Evolutionary conservation across 176 grass and related monocot genomes (phyloP), one percentile per base, ranked within the genome.

Genomic region (Elaeis guineensis): DNA sequence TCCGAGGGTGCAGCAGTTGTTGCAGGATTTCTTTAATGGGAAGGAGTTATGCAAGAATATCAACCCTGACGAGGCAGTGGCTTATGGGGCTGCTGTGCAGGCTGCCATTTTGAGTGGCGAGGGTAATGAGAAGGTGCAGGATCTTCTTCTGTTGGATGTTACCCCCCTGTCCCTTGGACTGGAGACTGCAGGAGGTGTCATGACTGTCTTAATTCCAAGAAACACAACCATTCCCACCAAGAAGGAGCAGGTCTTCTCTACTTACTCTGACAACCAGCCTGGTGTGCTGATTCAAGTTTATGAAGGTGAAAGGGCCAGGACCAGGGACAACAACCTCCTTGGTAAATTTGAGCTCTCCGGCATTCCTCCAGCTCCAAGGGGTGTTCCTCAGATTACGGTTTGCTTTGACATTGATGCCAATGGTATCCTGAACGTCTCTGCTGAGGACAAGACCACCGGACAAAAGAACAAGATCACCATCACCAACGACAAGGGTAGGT

Each of bases 391-490:
- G 55, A 90, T 86, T 58, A 90, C 78, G 0, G 79, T 90, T 7
- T 82, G 78, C 71, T 90, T 90, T 1, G 87, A 90, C 63, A 90
- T 90, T 0, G 87, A 90, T 2, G 75, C 78, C 1, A 90, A 90
- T 2, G 82, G 78, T 6, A 90, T 85, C 61, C 54, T 82, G 66
- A 90, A 90, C 0, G 78, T 85, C 16, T 85, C 87, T 2, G 86
- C 81, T 0, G 79, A 86, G 63, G 87, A 90, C 66, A 90, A 90
- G 67, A 90, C 82, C 21, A 82, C 87, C 2, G 87, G 87, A 1
- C 87, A 86, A 72, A 86, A 90, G 78, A 90, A 90, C 68, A 90
- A 90, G 71, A 86, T 90, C 79, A 90, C 82, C 8, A 90, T 90
- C 28, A 90, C 82, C 1, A 90, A 90, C 4, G 87, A 90, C 60